phyloP scores from a whole-genome alignment of 1,139 yeast genomes.

The Yarrowia galli region DNA sequence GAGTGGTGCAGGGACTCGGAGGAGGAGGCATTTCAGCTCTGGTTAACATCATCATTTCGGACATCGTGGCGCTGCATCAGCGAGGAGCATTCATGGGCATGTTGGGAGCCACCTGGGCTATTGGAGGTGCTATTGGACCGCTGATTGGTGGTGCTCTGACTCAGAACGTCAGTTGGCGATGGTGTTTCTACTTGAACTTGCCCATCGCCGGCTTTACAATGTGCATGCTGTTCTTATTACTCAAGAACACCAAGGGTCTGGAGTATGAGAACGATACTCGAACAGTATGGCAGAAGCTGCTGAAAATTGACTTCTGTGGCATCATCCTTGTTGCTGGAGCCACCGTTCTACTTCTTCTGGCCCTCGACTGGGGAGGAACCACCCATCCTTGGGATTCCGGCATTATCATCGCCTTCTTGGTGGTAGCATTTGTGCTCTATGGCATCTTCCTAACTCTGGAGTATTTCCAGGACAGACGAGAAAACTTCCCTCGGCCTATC shows the following conservation, averaged over 20 bases:
- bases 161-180: constrained; percentile 72
- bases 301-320: constrained; percentile 57
- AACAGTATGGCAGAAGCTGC: constrained; percentile 54
- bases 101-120: constrained; percentile 61
- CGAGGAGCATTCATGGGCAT: constrained; percentile 58
- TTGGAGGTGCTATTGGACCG: constrained; percentile 71
- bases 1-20: constrained; percentile 72
- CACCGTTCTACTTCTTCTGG: constrained; percentile 56
- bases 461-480: constrained; percentile 55
- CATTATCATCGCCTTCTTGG: constrained; percentile 61
- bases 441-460: constrained; percentile 53
- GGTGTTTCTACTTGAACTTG: constrained; percentile 77
- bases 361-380: constrained; percentile 61
- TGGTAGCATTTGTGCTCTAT: constrained; percentile 53
- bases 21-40: constrained; percentile 71
- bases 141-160: constrained; percentile 73
- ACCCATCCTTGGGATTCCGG: constrained; percentile 60
- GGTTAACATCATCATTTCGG: constrained; percentile 63
- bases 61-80: constrained; percentile 63
- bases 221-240: constrained; percentile 52
- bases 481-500: constrained; percentile 56
- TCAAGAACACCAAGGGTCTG: constrained; percentile 48
- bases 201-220: constrained; percentile 70
- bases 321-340: constrained; percentile 55
- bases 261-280: constrained; percentile 56